A percentile compares a stretch with the other conserved stretches of the same genome.
Conservation (phyloP, 1,139 yeast species). For the Sugiyamaella grinbergsii region DNA sequence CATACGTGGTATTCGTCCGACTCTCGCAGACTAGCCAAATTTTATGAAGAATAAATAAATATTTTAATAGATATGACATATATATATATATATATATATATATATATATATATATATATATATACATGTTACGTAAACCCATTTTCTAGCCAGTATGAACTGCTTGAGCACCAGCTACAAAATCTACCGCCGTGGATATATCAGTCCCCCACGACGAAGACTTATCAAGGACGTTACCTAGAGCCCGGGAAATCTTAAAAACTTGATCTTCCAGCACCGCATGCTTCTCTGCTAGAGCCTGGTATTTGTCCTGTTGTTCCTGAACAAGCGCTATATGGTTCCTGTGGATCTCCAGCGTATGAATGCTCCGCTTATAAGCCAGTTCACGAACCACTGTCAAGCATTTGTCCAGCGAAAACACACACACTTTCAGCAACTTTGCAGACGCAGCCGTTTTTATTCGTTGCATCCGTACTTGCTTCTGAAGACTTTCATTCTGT, state of each 20-base stretch:
- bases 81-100: no score
- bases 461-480: constrained; percentile 26
- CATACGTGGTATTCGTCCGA: background rate
- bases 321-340: constrained; percentile 33
- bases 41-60: background rate
- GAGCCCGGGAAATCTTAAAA: constrained; percentile 29
- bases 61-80: no score
- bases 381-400: constrained; percentile 32
- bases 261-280: constrained; percentile 32
- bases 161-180: constrained; percentile 10
- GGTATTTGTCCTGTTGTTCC: constrained; percentile 31
- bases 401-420: constrained; percentile 32
- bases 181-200: constrained; percentile 19
- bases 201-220: constrained; percentile 19
- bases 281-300: constrained; percentile 31
- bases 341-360: constrained; percentile 34
- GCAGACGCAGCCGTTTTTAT: constrained; percentile 28
- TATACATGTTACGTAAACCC: background rate
- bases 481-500: constrained; percentile 27
- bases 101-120: no score
- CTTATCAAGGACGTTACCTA: constrained; percentile 30
- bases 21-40: background rate
- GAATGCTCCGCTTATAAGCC: constrained; percentile 32
- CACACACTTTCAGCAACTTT: constrained; percentile 29
- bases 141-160: constrained; percentile 3